Conservation (phyloP, 192 early-diverging fungal genomes). For the Umbelopsis isabellina region DNA sequence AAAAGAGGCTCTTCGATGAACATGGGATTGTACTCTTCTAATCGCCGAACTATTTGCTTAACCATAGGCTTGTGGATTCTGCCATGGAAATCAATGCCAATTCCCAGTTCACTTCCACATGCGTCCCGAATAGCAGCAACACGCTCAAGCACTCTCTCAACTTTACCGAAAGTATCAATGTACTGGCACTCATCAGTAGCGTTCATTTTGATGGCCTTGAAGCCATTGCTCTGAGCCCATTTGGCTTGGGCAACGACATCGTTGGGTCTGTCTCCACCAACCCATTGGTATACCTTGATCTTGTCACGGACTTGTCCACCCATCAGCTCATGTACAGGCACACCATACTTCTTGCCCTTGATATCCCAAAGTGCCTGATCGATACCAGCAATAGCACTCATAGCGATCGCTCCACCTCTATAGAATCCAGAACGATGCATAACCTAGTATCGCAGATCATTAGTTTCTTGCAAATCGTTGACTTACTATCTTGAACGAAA, state of each 20-base stretch:
- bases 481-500: too few species aligned
- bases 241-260: slow-evolving; percentile 14
- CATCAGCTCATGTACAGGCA: slow-evolving; percentile 22
- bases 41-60: slow-evolving; percentile 1
- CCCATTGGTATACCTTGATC: slow-evolving; percentile 21
- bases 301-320: slow-evolving; percentile 20
- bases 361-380: slow-evolving; percentile 31
- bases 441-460: background rate
- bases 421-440: slow-evolving; percentile 22
- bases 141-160: slow-evolving; percentile 14
- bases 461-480: too few species aligned
- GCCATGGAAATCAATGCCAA: slow-evolving; percentile 26
- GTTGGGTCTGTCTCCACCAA: slow-evolving; percentile 22
- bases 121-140: slow-evolving; percentile 23
- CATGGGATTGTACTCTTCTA: slow-evolving; percentile 21
- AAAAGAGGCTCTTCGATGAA: slow-evolving; percentile 25
- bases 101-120: slow-evolving; percentile 22
- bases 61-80: slow-evolving; percentile 27
- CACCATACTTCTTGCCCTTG: slow-evolving; percentile 20
- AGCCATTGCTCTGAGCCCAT: slow-evolving; percentile 6
- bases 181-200: slow-evolving; percentile 10
- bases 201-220: slow-evolving; percentile 26
- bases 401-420: slow-evolving; percentile 17
- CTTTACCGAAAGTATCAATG: slow-evolving; percentile 21
- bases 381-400: slow-evolving; percentile 27